Evolutionary conservation across 305 asterid genomes (phyloP), one percentile per base, ranked within the genome.

Genomic region (Rubia tinctorum): DNA sequence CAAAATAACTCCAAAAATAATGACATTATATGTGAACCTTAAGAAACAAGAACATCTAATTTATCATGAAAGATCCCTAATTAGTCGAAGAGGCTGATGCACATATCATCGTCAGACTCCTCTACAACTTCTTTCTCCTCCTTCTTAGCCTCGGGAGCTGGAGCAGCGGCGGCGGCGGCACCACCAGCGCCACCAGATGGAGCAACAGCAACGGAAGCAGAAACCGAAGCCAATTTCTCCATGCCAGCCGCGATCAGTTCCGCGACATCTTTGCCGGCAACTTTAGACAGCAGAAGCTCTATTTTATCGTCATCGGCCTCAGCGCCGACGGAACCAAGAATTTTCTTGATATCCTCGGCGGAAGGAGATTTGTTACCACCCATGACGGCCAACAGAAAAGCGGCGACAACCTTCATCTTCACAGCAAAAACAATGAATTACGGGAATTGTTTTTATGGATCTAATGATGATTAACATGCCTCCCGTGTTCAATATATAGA

Each of bases 391-490:
- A 73, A 53, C 63, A 73, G 51, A 62, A 61, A 73, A 23, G 76
- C 71, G 13, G 76, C 76, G 11, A 73, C 53, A 4, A 63, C 61
- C 70, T 72, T 73, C 76, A 73, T 73, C 45, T 72, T 62, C n/a
- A 18, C 22, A 39, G 23, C 25, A 22, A 39, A n/a, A 22, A 64
- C 42, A 64, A 64, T 27, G 9, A 34, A 23, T 34, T 34, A 22
- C 27, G 39, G 39, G 13, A 61, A 34, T 34, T 8, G 23, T 61
- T n/a, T n/a, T n/a, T n/a, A 61, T 22, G 42, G 42, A 12, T 45
- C 14, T 45, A 34, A 34, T 45, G 3, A 45, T 45, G 51, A 45
- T 1, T 45, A 11, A 45, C 14, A 13, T 17, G 39, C 5, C 5
- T 34, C 39, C 39, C 39, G 39, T 34, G 39, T 34, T 34, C 39